Evolutionary conservation across 768 basidiomycete species (phyloP), one percentile per base, ranked within the genome.

Genomic region (Kwoniella europaea): DNA sequence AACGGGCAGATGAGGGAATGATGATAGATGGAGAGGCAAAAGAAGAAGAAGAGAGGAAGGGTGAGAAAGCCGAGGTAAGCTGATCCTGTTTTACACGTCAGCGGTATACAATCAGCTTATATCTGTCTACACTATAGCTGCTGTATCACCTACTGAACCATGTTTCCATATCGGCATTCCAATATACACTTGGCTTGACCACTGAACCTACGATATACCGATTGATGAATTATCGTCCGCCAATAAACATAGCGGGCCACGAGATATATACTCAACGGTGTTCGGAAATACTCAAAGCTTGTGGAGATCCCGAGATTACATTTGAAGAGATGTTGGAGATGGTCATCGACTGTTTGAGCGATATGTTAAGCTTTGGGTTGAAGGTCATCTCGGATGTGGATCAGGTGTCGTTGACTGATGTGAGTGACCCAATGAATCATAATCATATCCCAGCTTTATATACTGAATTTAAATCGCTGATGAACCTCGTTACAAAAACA

Each of bases 131-230:
- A 16, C 1, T 27, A 2, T 29, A 80, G 79, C 64, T 80, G 3
- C 46, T 78, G n/a, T 71, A 78, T 59, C 77, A 78, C 53, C 63
- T 80, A 7, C 71, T 78, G 62, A 73, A 72, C 44, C 69, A 80
- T 63, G 59, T 68, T 10, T n/a, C 68, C 10, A 24, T 72, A 15
- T 71, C 74, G 10, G 12, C 62, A 1, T 61, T 74, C 43, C 73
- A 72, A 41, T 60, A 42, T 55, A 55, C 64, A 12, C 53, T 68
- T 60, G 62, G 64, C 18, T 16, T 50, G 2, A 68, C 53, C 4
- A 52, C 24, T 1, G 59, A 72, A 53, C 73, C 76, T 16, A 72
- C 76, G 6, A 61, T 79, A 7, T 80, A 73, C 53, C 68, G 73
- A 6, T 66, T 78, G 20, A 54, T 80, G 50, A 72, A 71, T 58